Base-by-base conservation (phyloP, 1,139 yeast genomes). In the Suhomyces panamericanus region DNA sequence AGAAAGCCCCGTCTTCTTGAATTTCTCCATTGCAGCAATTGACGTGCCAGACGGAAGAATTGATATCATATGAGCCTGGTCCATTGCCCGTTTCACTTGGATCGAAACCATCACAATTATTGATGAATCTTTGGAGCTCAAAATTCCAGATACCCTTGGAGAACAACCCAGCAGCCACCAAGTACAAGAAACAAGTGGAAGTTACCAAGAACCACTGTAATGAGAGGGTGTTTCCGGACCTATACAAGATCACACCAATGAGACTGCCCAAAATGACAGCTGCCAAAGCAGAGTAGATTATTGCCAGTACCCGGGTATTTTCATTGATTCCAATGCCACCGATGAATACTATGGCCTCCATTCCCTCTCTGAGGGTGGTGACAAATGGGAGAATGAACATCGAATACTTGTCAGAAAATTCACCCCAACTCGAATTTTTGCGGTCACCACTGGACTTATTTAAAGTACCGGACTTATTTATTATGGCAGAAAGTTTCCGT, bases 61-160 rank as follows among this genome's bases (percentile, higher is more conserved):
- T 48, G 20, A 73, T 71, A 52, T 73, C 77, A 44, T 73, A 73
- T 3, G 75, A 69, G 0, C 77, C 78, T 0, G 78, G 78, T 0
- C 78, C 78, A 49, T 72, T 70, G 2, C 78, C 78, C 2, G 78
- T 71, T 51, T 73, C 78, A 46, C 75, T 69, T 4, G 72, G 77
- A 47, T 73, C 78, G 48, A 70, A 58, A 0, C 78, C 78, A 33
- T 63, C 77, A 52, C 78, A 73, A 42, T 58, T 49, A 44, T 67
- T 63, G 32, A 73, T 72, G 47, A 71, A 73, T 11, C 56, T 55
- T 52, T 73, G 77, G 33, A 73, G 60, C 48, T 73, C 78, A 44
- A 73, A 69, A 51, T 67, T 67, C 77, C 78, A 73, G 4, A 73
- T 67, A 2, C 78, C 78, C 52, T 71, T 73, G 45, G 76, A 69